Percentiles rank a stretch among this genome's conserved stretches.
These are phyloP conservation scores for Leishmania tropica DNA, from an alignment of 208 protist species.

Conservation along the genomic window DNA sequence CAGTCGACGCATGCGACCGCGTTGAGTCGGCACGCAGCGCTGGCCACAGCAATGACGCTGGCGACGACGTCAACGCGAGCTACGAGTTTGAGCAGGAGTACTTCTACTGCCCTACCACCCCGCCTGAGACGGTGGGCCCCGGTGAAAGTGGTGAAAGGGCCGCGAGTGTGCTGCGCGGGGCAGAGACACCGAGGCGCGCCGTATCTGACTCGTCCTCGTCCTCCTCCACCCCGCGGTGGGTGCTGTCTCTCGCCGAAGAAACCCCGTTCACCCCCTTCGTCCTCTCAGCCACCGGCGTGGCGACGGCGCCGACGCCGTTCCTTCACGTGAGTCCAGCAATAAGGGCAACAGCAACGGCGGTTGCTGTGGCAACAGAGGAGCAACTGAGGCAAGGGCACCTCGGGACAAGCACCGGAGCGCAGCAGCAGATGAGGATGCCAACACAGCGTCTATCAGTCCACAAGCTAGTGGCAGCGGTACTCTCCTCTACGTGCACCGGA, in stretches of 20 bases:
- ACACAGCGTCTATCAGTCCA: not conserved
- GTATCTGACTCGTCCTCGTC: not conserved
- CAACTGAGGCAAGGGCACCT: not conserved
- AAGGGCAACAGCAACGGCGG: not conserved
- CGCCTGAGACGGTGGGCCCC: not conserved
- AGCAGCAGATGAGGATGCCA: not conserved
- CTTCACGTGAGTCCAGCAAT: not conserved
- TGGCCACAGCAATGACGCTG: not conserved
- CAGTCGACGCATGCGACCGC: not conserved
- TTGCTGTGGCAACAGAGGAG: not conserved
- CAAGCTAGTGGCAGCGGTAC: not conserved
- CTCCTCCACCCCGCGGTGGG: slow-evolving; percentile 25
- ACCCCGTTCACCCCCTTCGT: slow-evolving; percentile 32
- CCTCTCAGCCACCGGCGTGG: slow-evolving; percentile 4
- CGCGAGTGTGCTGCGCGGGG: not conserved
- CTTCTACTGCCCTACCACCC: slow-evolving; percentile 23
- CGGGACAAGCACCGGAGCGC: not conserved
- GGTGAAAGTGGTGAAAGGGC: not conserved
- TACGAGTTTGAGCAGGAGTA: slow-evolving; percentile 22
- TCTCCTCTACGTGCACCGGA: not conserved
- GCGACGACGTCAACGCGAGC: slow-evolving; percentile 3
- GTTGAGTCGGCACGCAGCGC: not conserved
- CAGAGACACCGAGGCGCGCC: not conserved
- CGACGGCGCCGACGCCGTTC: not conserved
- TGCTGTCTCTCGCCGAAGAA: slow-evolving; percentile 23